Evolutionary conservation across 2,329 filamentous ascomycete genomes (phyloP), one percentile per base, ranked within the genome.

Genomic region (Fusarium incarnatum): DNA sequence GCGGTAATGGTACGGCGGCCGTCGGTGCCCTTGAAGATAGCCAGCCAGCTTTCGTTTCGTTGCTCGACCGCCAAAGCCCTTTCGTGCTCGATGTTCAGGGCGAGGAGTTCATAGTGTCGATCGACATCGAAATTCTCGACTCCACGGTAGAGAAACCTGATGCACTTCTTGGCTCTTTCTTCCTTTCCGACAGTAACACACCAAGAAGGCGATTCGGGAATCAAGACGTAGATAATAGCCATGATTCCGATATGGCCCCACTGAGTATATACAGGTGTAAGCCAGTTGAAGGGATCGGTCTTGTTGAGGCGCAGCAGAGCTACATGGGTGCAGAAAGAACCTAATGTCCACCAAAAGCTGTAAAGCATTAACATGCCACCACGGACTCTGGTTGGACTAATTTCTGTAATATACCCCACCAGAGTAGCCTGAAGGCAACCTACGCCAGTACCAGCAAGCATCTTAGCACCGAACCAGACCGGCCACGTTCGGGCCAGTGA

Each of bases 241-340:
- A 82, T 83, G 9, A 79, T 30, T 1, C 81, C 82, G 15, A 84
- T 75, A 74, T 83, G 81, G 1, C 79, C 79, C 82, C 83, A 84
- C 74, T 84, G 67, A 0, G 82, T 82, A 56, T 83, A 83, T 28
- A 84, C 81, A 3, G 82, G 77, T 6, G 77, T 78, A 9, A 77
- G 74, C 60, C 78, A 84, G 47, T 83, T 71, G 22, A 76, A 71
- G 0, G 79, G 79, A 28, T 79, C 68, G 0, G 54, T 55, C 11
- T 69, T 57, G 42, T 77, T 77, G 3, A 84, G 73, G 4, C 70
- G 59, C 25, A 83, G 77, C 5, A 84, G 72, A 2, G 82, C 81
- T 0, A 84, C 75, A 7, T 79, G 80, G 4, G 80, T 81, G 40
- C 81, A 81, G 34, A 84, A 79, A n/a, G 78, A 76, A 2, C 83